Conservation (phyloP, 495 filamentous ascomycete species). For the Evansstolkia leycettana region DNA sequence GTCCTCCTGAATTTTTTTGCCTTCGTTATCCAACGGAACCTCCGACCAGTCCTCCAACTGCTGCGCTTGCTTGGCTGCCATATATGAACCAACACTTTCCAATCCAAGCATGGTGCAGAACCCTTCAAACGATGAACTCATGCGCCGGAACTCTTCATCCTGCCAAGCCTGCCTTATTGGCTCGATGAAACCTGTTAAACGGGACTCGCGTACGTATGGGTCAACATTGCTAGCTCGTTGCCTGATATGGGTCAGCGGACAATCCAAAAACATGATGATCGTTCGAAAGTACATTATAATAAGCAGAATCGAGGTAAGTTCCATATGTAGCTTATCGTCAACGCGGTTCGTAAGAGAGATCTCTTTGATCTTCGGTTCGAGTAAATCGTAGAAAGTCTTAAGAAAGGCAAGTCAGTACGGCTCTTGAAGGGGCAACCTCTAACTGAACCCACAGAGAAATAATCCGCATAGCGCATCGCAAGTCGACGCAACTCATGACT, state of each 20-base stretch:
- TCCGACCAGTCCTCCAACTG: constrained; percentile 73
- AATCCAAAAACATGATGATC: background rate
- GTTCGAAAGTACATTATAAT: constrained; percentile 63
- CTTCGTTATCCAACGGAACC: constrained; percentile 63
- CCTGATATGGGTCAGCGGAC: constrained; percentile 20
- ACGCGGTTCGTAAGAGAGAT: constrained; percentile 59
- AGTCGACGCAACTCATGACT: constrained; percentile 80
- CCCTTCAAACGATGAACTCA: constrained; percentile 61
- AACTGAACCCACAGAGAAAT: constrained; percentile 50
- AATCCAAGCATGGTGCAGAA: constrained; percentile 75
- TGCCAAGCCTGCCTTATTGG: constrained; percentile 76
- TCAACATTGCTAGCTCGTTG: constrained; percentile 76
- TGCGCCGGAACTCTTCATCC: constrained; percentile 48
- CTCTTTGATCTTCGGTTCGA: constrained; percentile 72
- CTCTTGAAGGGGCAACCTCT: background rate
- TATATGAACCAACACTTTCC: constrained; percentile 66
- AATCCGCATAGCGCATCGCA: constrained; percentile 80
- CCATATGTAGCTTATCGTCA: constrained; percentile 65
- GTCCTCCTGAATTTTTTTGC: constrained; percentile 61
- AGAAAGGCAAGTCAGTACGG: constrained; percentile 5
- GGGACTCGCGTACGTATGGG: constrained; percentile 43
- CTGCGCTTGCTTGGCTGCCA: constrained; percentile 59
- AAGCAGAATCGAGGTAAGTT: constrained; percentile 60
- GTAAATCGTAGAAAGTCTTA: constrained; percentile 70
- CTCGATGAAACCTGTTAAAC: constrained; percentile 60